Percentiles rank a stretch among this genome's conserved stretches.
These are phyloP conservation scores for Przewalskia tangutica DNA, from an alignment of 257 asterid genomes.

Conservation along the genomic window DNA sequence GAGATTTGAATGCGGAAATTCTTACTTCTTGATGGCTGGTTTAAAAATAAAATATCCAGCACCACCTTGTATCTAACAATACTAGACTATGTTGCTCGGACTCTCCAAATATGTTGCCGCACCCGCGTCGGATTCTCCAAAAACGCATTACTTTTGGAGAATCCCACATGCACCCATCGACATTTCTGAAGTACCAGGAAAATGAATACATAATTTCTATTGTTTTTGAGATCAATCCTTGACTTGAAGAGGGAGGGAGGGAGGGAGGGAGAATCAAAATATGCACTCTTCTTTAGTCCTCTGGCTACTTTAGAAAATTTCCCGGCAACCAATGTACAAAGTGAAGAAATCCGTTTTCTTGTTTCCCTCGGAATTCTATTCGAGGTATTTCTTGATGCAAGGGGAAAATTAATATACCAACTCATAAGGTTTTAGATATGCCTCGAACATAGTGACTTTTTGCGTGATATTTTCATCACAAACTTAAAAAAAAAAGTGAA, in stretches of 20 bases:
- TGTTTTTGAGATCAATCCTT: neutral
- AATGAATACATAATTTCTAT: too few relatives aligned
- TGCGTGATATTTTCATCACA: neutral
- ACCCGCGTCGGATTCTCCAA: too few relatives aligned
- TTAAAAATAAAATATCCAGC: neutral
- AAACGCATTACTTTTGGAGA: too few relatives aligned
- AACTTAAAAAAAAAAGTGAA: neutral
- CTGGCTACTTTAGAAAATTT: neutral
- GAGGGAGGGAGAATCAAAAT: neutral
- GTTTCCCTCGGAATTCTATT: neutral
- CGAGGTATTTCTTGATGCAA: neutral
- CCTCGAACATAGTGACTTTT: neutral
- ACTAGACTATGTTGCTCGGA: neutral
- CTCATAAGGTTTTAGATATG: neutral
- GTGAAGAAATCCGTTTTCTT: neutral
- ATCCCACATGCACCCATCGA: too few relatives aligned
- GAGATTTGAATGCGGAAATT: too few relatives aligned
- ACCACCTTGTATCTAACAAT: neutral
- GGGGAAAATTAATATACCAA: neutral
- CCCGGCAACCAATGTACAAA: neutral
- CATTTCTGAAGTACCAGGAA: too few relatives aligned
- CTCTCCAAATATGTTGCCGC: too few relatives aligned
- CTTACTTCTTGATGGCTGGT: neutral
- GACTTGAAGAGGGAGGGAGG: neutral
- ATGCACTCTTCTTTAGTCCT: neutral